phyloP scores from a whole-genome alignment of 129 eudicot species.

The Escallonia herrerae region DNA sequence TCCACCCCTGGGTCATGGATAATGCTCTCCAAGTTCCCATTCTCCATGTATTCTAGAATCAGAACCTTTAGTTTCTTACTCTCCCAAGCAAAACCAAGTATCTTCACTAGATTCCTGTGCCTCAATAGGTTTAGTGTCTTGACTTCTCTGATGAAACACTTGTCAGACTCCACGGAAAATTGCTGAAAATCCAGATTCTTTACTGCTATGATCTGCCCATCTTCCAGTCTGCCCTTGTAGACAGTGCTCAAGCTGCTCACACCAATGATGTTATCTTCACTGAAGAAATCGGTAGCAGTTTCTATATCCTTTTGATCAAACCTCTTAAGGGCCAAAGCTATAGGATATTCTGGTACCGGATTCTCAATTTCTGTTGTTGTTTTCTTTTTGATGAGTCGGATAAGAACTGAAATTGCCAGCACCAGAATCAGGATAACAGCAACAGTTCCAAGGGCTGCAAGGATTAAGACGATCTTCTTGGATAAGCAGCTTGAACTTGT shows the following conservation, averaged over 20 bases:
- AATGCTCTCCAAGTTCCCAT: constrained; percentile 66
- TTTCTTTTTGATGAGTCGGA: constrained; percentile 19
- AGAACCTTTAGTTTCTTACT: constrained; percentile 62
- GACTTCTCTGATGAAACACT: constrained; percentile 64
- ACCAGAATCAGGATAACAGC: constrained; percentile 21
- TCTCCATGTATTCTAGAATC: constrained; percentile 88
- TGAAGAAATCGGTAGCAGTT: constrained; percentile 54
- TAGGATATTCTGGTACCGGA: constrained; percentile 29
- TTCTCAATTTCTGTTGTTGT: constrained; percentile 5
- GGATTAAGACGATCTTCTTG: constrained; percentile 31
- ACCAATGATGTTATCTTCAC: constrained; percentile 51
- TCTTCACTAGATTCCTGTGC: constrained; percentile 81
- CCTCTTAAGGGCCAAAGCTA: constrained; percentile 40
- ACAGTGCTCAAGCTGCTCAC: constrained; percentile 72
- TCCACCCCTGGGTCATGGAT: constrained; percentile 45
- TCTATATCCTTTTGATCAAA: constrained; percentile 48
- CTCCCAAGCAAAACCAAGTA: constrained; percentile 91
- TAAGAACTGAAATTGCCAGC: constrained; percentile 17
- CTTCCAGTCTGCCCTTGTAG: constrained; percentile 71
- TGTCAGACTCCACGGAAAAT: constrained; percentile 58
- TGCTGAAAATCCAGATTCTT: constrained; percentile 55
- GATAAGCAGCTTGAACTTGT: constrained; percentile 19
- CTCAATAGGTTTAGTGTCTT: constrained; percentile 47
- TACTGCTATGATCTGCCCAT: constrained; percentile 57
- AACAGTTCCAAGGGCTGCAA: constrained; percentile 36